phyloP scores from a whole-genome alignment of 139 green algal species.

The Micromonas commoda region DNA sequence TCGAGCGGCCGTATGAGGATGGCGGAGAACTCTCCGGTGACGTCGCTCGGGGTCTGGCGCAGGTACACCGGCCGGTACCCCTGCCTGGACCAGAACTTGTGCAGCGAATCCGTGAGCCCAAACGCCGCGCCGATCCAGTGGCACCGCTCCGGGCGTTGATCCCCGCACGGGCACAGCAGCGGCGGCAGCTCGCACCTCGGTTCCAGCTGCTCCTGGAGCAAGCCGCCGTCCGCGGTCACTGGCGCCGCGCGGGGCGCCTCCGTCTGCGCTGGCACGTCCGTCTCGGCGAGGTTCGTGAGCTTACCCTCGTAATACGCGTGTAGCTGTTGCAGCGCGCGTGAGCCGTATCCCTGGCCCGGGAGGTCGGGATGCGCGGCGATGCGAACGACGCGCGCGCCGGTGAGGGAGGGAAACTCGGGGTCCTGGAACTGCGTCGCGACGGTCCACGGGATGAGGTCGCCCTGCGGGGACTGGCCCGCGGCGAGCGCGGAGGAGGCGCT shows the following conservation, averaged over 20 bases:
- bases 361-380: conserved; percentile 93
- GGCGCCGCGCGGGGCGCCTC: not conserved
- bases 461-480: conserved; percentile 53
- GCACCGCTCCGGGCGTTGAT: conserved; percentile 71
- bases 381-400: conserved; percentile 84
- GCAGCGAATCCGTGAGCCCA: conserved; percentile 84
- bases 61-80: conserved; percentile 85
- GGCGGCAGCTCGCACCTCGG: conserved; percentile 74
- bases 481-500: conserved; percentile 62
- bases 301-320: conserved; percentile 50
- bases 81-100: conserved; percentile 80
- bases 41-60: conserved; percentile 66
- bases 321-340: conserved; percentile 59
- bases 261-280: conserved; percentile 12
- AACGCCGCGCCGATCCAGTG: conserved; percentile 92
- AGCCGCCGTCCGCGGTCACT: conserved; percentile 22
- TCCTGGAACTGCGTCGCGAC: conserved; percentile 94
- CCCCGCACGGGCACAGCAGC: conserved; percentile 69
- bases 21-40: conserved; percentile 81
- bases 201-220: conserved; percentile 70
- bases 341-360: conserved; percentile 75
- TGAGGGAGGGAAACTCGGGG: conserved; percentile 80
- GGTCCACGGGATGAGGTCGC: conserved; percentile 97
- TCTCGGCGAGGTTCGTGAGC: conserved; percentile 32
- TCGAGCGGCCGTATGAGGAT: conserved; percentile 78